Conservation (phyloP, 768 basidiomycete species). For the Boletales sp. region DNA sequence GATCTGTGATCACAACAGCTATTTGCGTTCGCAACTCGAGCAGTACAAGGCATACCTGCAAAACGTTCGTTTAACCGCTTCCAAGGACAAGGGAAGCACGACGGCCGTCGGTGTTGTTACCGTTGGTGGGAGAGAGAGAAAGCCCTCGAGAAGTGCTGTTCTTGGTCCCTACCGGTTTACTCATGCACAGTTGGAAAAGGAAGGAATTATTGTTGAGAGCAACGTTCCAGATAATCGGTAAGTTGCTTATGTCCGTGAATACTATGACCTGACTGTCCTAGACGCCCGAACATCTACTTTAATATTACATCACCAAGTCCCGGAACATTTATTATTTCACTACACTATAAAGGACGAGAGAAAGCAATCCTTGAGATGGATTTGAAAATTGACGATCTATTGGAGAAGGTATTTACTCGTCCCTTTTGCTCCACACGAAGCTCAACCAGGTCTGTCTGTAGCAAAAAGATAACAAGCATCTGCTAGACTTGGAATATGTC, state of each 20-base stretch:
- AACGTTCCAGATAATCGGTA: constrained; percentile 98
- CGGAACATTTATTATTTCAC: constrained; percentile 96
- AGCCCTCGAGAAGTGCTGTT: constrained; percentile 76
- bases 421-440: not conserved
- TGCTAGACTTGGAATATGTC: constrained; percentile 96
- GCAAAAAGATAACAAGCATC: constrained; percentile 99
- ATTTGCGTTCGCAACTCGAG: constrained; percentile 91
- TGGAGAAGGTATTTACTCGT: constrained; percentile 77
- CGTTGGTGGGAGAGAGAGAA: constrained; percentile 97
- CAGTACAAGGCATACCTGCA: constrained; percentile 99
- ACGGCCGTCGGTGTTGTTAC: constrained; percentile 92
- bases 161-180: constrained; percentile 97
- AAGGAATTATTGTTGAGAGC: constrained; percentile 98
- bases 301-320: constrained; percentile 97
- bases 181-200: constrained; percentile 97
- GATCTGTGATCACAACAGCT: constrained; percentile 98
- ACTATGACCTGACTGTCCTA: constrained; percentile 27
- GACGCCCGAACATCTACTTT: constrained; percentile 98
- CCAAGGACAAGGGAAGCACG: constrained; percentile 83
- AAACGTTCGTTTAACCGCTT: constrained; percentile 88
- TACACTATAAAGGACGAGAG: constrained; percentile 98
- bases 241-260: constrained; percentile 18
- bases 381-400: constrained; percentile 94
- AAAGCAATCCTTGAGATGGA: constrained; percentile 99
- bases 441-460: constrained; percentile 36